Evolutionary conservation across 441 rosid species (phyloP).

Genomic region (Dalechampia spathulata): DNA sequence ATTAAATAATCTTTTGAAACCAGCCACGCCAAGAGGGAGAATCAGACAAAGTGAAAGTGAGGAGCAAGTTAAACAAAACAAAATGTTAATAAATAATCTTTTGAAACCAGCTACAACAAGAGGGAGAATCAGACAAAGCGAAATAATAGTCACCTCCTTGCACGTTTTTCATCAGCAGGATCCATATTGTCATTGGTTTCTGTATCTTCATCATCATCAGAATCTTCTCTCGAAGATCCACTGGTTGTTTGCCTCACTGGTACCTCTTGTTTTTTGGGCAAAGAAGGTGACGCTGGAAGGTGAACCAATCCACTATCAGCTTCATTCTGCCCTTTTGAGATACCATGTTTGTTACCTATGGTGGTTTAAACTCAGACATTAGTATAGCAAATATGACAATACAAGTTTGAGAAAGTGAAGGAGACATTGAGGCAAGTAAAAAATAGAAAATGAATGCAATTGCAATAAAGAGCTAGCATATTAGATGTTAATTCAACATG

Average conservation of each 20-base stretch:
- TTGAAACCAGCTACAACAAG: no score
- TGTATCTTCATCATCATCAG: slow-evolving; percentile 90
- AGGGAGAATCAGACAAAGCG: neutral
- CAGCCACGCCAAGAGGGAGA: slow-evolving; percentile 14
- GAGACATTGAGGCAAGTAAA: no score
- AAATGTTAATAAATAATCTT: no score
- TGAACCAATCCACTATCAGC: slow-evolving; percentile 33
- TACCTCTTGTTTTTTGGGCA: slow-evolving; percentile 32
- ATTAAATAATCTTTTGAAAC: neutral
- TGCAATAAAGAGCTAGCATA: no score
- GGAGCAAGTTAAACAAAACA: slow-evolving; percentile 7
- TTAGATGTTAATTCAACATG: no score
- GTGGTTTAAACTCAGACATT: slow-evolving; percentile 8
- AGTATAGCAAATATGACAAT: no score
- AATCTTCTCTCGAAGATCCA: slow-evolving; percentile 88
- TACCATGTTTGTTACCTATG: slow-evolving; percentile 29
- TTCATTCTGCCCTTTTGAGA: slow-evolving; percentile 30
- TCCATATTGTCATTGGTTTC: slow-evolving; percentile 57
- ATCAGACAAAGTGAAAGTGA: slow-evolving; percentile 3
- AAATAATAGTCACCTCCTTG: slow-evolving; percentile 51
- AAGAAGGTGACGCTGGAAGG: slow-evolving; percentile 27
- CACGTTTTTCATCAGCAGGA: slow-evolving; percentile 66
- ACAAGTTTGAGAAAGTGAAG: no score
- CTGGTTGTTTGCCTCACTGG: slow-evolving; percentile 67
- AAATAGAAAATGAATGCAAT: no score